These are phyloP conservation scores for Yamadazyma aaseri DNA, from an alignment of 1,139 yeast species.

Conservation along the genomic window DNA sequence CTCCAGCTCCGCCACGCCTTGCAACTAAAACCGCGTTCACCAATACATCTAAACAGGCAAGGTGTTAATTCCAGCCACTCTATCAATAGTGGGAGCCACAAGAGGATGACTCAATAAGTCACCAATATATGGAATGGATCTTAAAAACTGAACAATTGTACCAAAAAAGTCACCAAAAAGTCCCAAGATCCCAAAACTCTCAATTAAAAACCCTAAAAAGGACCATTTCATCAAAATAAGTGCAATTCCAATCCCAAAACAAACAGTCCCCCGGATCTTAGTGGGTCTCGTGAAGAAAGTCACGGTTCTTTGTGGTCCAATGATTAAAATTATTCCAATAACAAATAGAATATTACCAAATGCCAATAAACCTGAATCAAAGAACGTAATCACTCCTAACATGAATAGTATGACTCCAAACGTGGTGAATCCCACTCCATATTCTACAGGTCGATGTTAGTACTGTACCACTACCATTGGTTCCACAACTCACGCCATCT, in stretches of 20 bases:
- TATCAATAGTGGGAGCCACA: constrained; percentile 69
- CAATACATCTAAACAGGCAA: constrained; percentile 35
- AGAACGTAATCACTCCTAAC: constrained; percentile 80
- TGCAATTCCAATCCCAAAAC: constrained; percentile 71
- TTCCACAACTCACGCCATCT: not conserved
- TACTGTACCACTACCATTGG: not conserved
- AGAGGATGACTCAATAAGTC: constrained; percentile 78
- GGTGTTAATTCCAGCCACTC: constrained; percentile 46
- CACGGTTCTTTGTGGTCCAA: constrained; percentile 83
- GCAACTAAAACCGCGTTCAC: too few species aligned
- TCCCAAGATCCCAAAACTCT: constrained; percentile 82
- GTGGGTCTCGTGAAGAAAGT: constrained; percentile 84
- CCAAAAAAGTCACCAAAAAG: constrained; percentile 92
- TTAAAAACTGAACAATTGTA: constrained; percentile 81
- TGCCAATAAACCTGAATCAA: constrained; percentile 86
- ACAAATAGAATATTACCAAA: constrained; percentile 84
- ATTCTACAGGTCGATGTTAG: constrained; percentile 49
- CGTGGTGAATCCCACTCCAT: constrained; percentile 92
- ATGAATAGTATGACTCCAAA: constrained; percentile 78
- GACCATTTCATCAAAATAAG: constrained; percentile 76
- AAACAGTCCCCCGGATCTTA: constrained; percentile 81
- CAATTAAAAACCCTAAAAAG: constrained; percentile 80
- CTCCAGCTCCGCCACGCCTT: not conserved
- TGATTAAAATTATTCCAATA: constrained; percentile 77
- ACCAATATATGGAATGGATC: constrained; percentile 87